Percentiles rank a stretch among this genome's conserved stretches.
Evolutionary conservation across 331 rosid genomes (phyloP).

Genomic region (Pyrus hybrid): DNA sequence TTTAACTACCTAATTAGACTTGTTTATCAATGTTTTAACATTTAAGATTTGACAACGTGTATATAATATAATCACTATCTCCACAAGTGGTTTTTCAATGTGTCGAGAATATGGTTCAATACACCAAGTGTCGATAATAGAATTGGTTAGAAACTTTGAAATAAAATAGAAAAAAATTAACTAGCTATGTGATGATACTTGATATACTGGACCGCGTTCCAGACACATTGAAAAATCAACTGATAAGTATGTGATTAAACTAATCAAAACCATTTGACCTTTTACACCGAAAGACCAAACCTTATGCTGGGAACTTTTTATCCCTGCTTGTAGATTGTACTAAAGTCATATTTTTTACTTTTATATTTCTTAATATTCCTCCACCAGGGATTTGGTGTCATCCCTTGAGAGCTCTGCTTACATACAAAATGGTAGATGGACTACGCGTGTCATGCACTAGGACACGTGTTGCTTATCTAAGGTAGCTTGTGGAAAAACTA

Average conservation of each 20-base stretch:
- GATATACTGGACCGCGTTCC: fast-evolving
- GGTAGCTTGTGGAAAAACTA: not conserved
- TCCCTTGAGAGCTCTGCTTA: no score
- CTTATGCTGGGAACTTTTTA: not conserved
- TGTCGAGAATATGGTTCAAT: fast-evolving
- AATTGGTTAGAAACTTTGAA: no score
- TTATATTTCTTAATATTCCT: no score
- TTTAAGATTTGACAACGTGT: no score
- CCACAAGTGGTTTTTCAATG: no score
- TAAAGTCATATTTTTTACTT: no score
- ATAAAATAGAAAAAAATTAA: no score
- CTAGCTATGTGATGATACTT: no score
- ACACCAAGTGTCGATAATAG: no score
- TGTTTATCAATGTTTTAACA: not conserved
- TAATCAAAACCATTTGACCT: constrained; percentile 9
- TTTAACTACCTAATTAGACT: not conserved
- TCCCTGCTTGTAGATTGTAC: not conserved
- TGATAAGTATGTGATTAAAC: not conserved
- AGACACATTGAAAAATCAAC: not conserved
- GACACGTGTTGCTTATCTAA: constrained; percentile 19
- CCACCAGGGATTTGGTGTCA: no score
- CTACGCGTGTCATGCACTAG: constrained; percentile 21
- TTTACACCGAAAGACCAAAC: constrained; percentile 16
- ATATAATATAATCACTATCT: no score
- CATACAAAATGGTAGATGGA: not conserved